These are phyloP conservation scores for Kodamaea plutei DNA, from an alignment of 1,139 yeast genomes.

Conservation along the genomic window DNA sequence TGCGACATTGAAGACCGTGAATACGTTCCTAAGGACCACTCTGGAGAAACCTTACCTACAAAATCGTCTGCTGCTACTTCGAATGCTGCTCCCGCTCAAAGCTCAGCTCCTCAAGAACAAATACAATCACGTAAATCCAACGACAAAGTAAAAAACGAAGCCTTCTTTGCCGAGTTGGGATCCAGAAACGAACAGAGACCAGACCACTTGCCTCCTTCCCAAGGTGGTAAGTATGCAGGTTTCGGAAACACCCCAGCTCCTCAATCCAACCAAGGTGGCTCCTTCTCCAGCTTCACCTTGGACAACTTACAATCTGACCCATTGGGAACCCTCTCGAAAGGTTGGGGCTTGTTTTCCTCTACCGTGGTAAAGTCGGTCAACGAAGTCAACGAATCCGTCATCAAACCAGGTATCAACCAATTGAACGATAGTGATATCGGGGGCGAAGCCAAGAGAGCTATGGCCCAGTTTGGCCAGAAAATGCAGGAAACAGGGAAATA, in stretches of 20 bases:
- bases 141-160: conserved; percentile 62
- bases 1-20: conserved; percentile 71
- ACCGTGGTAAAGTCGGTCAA: conserved; percentile 78
- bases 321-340: conserved; percentile 78
- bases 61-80: conserved; percentile 6
- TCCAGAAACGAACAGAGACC: conserved; percentile 69
- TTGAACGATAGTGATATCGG: conserved; percentile 78
- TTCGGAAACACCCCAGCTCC: conserved; percentile 79
- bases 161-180: conserved; percentile 79
- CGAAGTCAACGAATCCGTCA: conserved; percentile 83
- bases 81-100: neutral
- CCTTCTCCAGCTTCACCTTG: conserved; percentile 55
- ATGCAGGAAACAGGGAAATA: conserved; percentile 85
- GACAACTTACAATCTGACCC: conserved; percentile 86
- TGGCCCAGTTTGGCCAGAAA: conserved; percentile 92
- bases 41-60: conserved; percentile 45
- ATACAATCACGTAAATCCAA: conserved; percentile 42
- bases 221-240: conserved; percentile 91
- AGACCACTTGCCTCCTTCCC: conserved; percentile 79
- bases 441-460: conserved; percentile 79
- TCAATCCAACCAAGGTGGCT: conserved; percentile 27
- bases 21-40: conserved; percentile 64
- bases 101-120: conserved; percentile 25
- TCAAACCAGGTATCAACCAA: conserved; percentile 82
- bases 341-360: conserved; percentile 89